A percentile compares a stretch with the other conserved stretches of the same genome.
phyloP scores from a whole-genome alignment of 2,329 filamentous ascomycete species.

The Lithohypha guttulata region DNA sequence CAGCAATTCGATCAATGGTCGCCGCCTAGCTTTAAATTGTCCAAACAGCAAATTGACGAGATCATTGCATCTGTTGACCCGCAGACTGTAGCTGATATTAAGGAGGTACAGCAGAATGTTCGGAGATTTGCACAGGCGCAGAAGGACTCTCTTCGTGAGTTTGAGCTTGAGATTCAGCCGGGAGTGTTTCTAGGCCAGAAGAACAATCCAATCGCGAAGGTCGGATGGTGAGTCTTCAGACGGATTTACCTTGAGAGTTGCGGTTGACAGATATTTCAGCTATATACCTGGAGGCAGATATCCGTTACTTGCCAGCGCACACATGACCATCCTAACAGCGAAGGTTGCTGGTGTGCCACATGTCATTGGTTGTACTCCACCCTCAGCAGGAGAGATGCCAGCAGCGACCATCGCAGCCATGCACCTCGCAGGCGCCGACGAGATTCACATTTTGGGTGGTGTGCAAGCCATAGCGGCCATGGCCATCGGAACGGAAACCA shows the following conservation, averaged over 20 bases:
- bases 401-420: conserved; percentile 41
- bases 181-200: conserved; percentile 43
- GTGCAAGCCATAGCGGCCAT: conserved; percentile 45
- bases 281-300: conserved; percentile 45
- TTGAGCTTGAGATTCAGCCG: conserved; percentile 41
- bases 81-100: conserved; percentile 45
- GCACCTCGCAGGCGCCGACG: conserved; percentile 40
- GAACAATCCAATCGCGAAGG: conserved; percentile 38
- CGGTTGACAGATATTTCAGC: conserved; percentile 13
- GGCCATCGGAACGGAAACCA: conserved; percentile 40
- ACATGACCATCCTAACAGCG: conserved; percentile 47
- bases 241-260: not conserved
- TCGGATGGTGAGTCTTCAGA: conserved; percentile 31
- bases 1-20: conserved; percentile 47
- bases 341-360: conserved; percentile 44
- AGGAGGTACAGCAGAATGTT: conserved; percentile 41
- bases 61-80: conserved; percentile 35
- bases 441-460: conserved; percentile 42
- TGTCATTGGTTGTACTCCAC: conserved; percentile 43
- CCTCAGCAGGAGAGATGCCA: conserved; percentile 39
- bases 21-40: conserved; percentile 40
- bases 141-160: conserved; percentile 36
- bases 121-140: conserved; percentile 41
- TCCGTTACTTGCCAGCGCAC: conserved; percentile 42
- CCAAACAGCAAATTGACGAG: conserved; percentile 33